Conservation (phyloP, 2,329 filamentous ascomycete species). For the Ciborinia camelliae region DNA sequence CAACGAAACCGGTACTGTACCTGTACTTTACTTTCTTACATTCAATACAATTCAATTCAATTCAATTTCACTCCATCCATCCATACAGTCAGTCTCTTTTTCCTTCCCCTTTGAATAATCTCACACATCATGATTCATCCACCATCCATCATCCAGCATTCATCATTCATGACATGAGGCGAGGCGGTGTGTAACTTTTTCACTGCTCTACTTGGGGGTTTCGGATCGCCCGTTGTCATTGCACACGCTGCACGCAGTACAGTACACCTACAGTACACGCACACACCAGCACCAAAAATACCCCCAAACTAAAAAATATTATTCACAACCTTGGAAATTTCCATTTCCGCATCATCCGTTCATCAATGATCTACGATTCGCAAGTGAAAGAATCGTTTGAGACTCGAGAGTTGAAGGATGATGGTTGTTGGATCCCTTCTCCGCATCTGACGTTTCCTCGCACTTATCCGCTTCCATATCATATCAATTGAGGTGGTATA, state of each 20-base stretch:
- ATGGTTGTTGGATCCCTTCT: not conserved
- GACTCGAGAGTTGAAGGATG: not conserved
- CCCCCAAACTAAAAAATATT: slow-evolving; percentile 1
- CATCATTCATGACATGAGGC: too few relatives aligned
- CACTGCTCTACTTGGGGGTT: slow-evolving; percentile 11
- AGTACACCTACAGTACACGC: slow-evolving; percentile 8
- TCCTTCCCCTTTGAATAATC: not conserved
- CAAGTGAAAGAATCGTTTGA: slow-evolving; percentile 19
- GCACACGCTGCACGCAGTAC: not conserved
- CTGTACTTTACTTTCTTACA: too few relatives aligned
- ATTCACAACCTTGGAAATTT: slow-evolving; percentile 13
- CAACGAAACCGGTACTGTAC: too few relatives aligned
- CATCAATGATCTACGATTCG: slow-evolving; percentile 17
- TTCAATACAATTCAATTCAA: too few relatives aligned
- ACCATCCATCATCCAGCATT: too few relatives aligned
- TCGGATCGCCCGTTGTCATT: slow-evolving; percentile 19
- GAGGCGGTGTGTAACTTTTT: slow-evolving; percentile 18
- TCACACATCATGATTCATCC: too few relatives aligned
- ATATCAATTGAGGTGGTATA: not conserved
- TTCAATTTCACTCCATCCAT: too few relatives aligned
- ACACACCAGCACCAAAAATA: not conserved
- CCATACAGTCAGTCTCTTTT: too few relatives aligned
- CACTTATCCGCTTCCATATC: too few relatives aligned
- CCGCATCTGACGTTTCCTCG: slow-evolving; percentile 2
- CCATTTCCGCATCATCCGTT: slow-evolving; percentile 16